Evolutionary conservation across 371 early-diverging fungal species (phyloP).

Genomic region (Polyrhizophydium stewartii): DNA sequence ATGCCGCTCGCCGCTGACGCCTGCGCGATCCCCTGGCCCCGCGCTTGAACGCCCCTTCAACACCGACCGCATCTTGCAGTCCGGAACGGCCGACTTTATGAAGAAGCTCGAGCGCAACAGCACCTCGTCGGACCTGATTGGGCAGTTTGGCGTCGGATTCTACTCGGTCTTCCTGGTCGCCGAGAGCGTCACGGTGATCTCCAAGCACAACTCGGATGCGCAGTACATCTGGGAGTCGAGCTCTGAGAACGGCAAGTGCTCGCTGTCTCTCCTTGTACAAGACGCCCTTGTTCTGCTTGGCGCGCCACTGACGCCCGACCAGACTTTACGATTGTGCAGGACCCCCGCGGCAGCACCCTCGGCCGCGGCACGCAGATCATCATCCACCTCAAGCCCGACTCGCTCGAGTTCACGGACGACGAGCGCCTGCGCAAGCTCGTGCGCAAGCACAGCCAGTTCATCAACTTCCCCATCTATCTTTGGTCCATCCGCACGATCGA

Average conservation of each 20-base stretch:
- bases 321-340: conserved; percentile 82
- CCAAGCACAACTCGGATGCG: conserved; percentile 75
- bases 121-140: conserved; percentile 62
- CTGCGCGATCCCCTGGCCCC: too few relatives aligned
- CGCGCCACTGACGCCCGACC: conserved; percentile 25
- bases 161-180: conserved; percentile 86
- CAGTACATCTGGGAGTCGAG: conserved; percentile 85
- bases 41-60: too few relatives aligned
- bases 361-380: conserved; percentile 85
- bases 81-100: conserved; percentile 77
- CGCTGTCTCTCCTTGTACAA: too few relatives aligned
- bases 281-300: neutral
- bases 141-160: conserved; percentile 98
- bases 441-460: conserved; percentile 85
- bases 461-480: conserved; percentile 89
- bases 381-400: conserved; percentile 85
- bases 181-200: conserved; percentile 91
- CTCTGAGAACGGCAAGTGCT: conserved; percentile 38
- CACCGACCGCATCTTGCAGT: conserved; percentile 6
- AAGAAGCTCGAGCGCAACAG: conserved; percentile 54
- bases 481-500: conserved; percentile 55
- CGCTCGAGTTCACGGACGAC: conserved; percentile 73
- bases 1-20: too few relatives aligned
- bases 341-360: conserved; percentile 76
- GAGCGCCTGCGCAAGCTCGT: conserved; percentile 62